Base-by-base conservation (phyloP, 2,329 filamentous ascomycete genomes). In the Aspergillus sp. region DNA sequence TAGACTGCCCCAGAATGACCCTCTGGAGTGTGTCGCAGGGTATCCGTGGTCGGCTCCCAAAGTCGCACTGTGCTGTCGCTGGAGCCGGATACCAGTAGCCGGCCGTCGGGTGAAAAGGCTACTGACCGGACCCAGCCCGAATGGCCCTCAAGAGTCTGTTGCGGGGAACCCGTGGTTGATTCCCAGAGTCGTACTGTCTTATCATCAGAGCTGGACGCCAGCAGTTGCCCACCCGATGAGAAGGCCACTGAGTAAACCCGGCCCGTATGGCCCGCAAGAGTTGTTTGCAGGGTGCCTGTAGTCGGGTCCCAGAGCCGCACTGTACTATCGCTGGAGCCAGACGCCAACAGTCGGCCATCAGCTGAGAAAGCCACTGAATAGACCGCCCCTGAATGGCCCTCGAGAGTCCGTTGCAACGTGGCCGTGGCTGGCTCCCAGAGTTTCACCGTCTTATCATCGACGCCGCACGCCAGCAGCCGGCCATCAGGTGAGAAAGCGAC, bases 51-150 rank as follows among this genome's bases (percentile, higher is more conserved):
- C n/a, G 26, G 26, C n/a, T 59, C 49, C 58, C 57, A 60, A 16
- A 61, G 52, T 41, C 50, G 50, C 14, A 61, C 41, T 30, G 48
- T 58, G 11, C 47, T 35, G 47, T 60, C 48, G 10, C 13, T 16
- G 13, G 59, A 62, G 22, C 50, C 49, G 13, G 58, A 56, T n/a
- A 58, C 62, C 26, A 65, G 36, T 17, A 55, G 48, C 16, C 45
- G 33, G 10, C 58, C 54, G 36, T 63, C 52, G 17, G 49, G 57
- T 6, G 61, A 64, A 50, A 65, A 63, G 36, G 52, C 53, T 16
- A 61, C 49, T 9, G 45, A 52, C n/a, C 13, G 3, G 30, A 63
- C 50, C 22, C 8, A 22, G 24, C 36, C 8, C 30, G 36, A 38
- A 51, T 59, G 45, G 24, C 49, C 50, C 33, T 50, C 19, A 10